Conservation (phyloP, 495 filamentous ascomycete genomes). For the Neurospora sublineolata region DNA sequence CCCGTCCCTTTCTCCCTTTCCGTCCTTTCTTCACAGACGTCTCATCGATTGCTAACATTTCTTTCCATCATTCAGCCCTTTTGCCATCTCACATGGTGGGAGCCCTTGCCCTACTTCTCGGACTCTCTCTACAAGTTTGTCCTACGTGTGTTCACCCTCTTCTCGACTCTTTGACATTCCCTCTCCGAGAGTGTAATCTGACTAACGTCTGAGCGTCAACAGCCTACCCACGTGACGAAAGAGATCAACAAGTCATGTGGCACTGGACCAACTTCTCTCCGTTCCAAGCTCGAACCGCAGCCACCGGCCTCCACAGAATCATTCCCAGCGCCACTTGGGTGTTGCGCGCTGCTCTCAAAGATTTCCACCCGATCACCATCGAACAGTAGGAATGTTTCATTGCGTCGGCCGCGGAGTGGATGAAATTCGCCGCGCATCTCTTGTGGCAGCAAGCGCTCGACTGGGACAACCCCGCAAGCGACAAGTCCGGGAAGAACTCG, state of each 20-base stretch:
- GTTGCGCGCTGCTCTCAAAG: not conserved
- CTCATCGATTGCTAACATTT: not conserved
- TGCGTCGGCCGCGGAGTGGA: not conserved
- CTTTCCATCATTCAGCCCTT: not conserved
- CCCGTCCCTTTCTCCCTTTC: not conserved
- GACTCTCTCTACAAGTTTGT: not conserved
- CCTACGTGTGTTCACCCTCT: not conserved
- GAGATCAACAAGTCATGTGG: not conserved
- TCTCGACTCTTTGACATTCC: not conserved
- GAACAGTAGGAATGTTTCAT: not conserved
- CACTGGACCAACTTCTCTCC: not conserved
- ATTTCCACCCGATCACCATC: constrained; percentile 2
- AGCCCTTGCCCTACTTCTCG: not conserved
- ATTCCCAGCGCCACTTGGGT: not conserved
- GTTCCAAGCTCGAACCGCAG: not conserved
- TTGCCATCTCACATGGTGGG: not conserved
- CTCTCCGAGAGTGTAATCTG: not conserved
- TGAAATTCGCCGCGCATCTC: not conserved
- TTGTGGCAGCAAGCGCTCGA: not conserved
- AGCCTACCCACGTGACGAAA: not conserved
- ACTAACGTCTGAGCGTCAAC: not conserved
- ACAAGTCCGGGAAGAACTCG: not conserved
- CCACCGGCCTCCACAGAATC: not conserved
- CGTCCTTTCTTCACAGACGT: not conserved
- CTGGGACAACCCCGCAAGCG: not conserved